Base-by-base conservation (phyloP, 2,329 filamentous ascomycete species). In the Penicillium sumatraense region DNA sequence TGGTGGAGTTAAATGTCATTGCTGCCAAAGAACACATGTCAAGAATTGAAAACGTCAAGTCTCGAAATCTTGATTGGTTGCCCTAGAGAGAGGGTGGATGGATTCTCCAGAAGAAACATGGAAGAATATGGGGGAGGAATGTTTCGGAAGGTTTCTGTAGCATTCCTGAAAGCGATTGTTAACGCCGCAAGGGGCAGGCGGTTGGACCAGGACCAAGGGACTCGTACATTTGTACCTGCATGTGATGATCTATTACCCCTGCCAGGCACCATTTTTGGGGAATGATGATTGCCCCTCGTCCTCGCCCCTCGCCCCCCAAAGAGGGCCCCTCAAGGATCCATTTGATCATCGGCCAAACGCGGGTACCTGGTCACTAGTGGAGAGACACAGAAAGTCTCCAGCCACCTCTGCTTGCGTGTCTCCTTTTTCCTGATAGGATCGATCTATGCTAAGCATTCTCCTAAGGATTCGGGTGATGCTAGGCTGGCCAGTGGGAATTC, bases 401-500 rank as follows among this genome's bases (percentile, higher is more conserved):
- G 61, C 61, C 63, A 63, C 60, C 41, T 18, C 36, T 31, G 56
- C 51, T 62, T 64, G 63, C 63, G 60, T 57, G 62, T 56, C 57
- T 21, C 29, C 8, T 13, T 14, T 31, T 5, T 11, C 11, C n/a
- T 51, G 55, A 63, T 63, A 64, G 62, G 63, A 9, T 24, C 6
- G 14, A 16, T 13, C 13, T 7, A 57, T 56, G 54, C 56, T 63
- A 64, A 65, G 62, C 63, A 65, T 62, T 63, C 60, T 59, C 42
- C 56, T 40, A 53, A 10, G 11, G 6, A 21, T 21, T 29, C 42
- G 53, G 49, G 20, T 5, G 49, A 42, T 38, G 51, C 27, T 49
- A 46, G 51, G 50, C 48, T 24, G 36, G 20, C 59, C 61, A 61
- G 35, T 61, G 16, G 26, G 53, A 58, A 36, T 36, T 16, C 31